phyloP scores from a whole-genome alignment of 2,329 filamentous ascomycete genomes.

The Verticillium nonalfalfae region DNA sequence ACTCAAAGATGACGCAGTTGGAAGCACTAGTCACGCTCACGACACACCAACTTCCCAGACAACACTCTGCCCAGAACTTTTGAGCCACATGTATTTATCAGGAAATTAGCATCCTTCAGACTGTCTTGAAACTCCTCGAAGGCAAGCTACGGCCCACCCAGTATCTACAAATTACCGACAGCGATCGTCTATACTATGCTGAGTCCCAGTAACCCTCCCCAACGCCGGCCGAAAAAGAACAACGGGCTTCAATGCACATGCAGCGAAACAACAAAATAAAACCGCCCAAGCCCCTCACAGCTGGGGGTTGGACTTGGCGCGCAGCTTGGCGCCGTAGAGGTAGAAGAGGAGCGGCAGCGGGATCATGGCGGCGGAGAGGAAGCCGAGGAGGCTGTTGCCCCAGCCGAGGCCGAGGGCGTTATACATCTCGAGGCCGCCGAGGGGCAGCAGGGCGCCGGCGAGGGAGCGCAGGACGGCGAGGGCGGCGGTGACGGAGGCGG shows the following conservation, averaged over 20 bases:
- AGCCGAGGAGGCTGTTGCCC: constrained; percentile 33
- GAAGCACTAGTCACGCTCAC: too few species aligned
- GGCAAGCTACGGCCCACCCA: too few species aligned
- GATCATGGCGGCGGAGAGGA: constrained; percentile 27
- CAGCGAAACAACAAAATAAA: not conserved
- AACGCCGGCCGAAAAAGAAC: not conserved
- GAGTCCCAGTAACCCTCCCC: not conserved
- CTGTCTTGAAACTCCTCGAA: too few species aligned
- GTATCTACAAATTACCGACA: too few species aligned
- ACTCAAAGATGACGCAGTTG: too few species aligned
- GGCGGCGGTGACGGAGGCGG: constrained; percentile 32
- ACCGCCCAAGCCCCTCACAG: not conserved
- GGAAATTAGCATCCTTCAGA: too few species aligned
- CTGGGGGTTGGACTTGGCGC: constrained; percentile 14
- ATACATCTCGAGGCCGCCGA: constrained; percentile 31
- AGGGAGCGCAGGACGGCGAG: constrained; percentile 28
- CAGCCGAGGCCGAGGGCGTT: constrained; percentile 31
- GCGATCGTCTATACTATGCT: too few species aligned
- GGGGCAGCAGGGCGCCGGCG: constrained; percentile 29
- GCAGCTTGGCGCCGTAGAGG: constrained; percentile 27
- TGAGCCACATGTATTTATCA: too few species aligned
- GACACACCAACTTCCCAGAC: too few species aligned
- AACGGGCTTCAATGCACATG: not conserved
- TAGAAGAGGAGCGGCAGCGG: constrained; percentile 31
- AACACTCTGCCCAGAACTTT: too few species aligned